These are phyloP conservation scores for Cyphellophora europaea DNA, from an alignment of 2,329 filamentous ascomycete species.

Conservation along the genomic window DNA sequence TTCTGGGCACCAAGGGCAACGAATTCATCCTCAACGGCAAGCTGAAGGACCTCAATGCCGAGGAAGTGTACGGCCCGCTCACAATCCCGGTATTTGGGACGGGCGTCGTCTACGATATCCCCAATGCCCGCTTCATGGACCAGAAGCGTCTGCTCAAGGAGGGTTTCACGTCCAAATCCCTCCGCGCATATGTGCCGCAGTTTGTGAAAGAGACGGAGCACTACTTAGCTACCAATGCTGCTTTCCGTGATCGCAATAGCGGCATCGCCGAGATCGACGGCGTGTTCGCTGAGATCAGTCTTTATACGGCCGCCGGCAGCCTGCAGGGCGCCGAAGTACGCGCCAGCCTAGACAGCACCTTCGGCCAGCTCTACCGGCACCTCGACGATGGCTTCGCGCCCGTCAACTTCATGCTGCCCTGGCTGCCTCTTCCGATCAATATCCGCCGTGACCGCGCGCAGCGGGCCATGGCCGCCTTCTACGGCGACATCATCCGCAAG, in stretches of 20 bases:
- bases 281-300: slow-evolving; percentile 66
- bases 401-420: slow-evolving; percentile 74
- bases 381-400: slow-evolving; percentile 70
- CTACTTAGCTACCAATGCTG: slow-evolving; percentile 42
- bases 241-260: slow-evolving; percentile 19
- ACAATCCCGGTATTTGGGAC: slow-evolving; percentile 65
- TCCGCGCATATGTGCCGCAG: slow-evolving; percentile 59
- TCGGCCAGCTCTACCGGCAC: slow-evolving; percentile 70
- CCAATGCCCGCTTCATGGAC: slow-evolving; percentile 87
- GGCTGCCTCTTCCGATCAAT: slow-evolving; percentile 70
- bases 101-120: slow-evolving; percentile 75
- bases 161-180: slow-evolving; percentile 50
- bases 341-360: slow-evolving; percentile 58
- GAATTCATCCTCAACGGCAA: slow-evolving; percentile 93
- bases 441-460: slow-evolving; percentile 62
- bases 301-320: slow-evolving; percentile 69
- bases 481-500: slow-evolving; percentile 60
- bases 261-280: slow-evolving; percentile 57
- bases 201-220: slow-evolving; percentile 44
- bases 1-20: slow-evolving; percentile 71
- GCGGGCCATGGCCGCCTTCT: slow-evolving; percentile 59
- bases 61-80: slow-evolving; percentile 78
- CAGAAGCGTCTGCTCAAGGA: slow-evolving; percentile 77
- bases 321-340: slow-evolving; percentile 71
- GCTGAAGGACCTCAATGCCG: slow-evolving; percentile 78